A percentile compares a stretch with the other conserved stretches of the same genome.
These are phyloP conservation scores for Hirsutella rhossiliensis DNA, from an alignment of 2,329 filamentous ascomycete species.

Conservation along the genomic window DNA sequence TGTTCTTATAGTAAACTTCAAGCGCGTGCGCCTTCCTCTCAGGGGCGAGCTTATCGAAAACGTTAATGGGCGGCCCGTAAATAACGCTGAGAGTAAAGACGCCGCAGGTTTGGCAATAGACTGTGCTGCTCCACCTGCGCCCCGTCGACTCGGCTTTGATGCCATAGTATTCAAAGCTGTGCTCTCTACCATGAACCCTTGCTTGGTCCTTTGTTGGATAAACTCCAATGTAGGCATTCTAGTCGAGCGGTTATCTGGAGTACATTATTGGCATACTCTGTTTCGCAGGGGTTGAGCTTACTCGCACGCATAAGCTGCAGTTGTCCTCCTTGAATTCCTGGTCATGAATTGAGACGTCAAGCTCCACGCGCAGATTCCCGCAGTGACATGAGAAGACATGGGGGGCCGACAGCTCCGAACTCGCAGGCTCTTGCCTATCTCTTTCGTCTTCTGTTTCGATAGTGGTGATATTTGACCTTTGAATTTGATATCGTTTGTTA, in stretches of 20 bases:
- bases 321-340: slow-evolving; percentile 29
- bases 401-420: not conserved
- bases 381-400: not conserved
- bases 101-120: slow-evolving; percentile 16
- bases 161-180: slow-evolving; percentile 13
- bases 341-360: slow-evolving; percentile 18
- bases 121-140: slow-evolving; percentile 8
- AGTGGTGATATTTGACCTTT: not conserved
- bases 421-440: not conserved
- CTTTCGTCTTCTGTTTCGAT: not conserved
- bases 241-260: too few relatives aligned
- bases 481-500: not conserved
- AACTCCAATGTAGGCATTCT: slow-evolving; percentile 15
- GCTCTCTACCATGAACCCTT: slow-evolving; percentile 10
- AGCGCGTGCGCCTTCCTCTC: slow-evolving; percentile 11
- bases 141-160: slow-evolving; percentile 2
- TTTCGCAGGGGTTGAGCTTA: slow-evolving; percentile 3
- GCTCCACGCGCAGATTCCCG: slow-evolving; percentile 3
- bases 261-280: not conserved
- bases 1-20: slow-evolving; percentile 10
- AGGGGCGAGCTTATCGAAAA: slow-evolving; percentile 13
- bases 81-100: slow-evolving; percentile 14
- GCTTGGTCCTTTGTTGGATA: slow-evolving; percentile 17
- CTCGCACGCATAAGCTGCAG: slow-evolving; percentile 20
- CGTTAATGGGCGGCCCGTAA: slow-evolving; percentile 15